Evolutionary conservation across 2,329 filamentous ascomycete genomes (phyloP).

Genomic region (Calonectria crousiana): DNA sequence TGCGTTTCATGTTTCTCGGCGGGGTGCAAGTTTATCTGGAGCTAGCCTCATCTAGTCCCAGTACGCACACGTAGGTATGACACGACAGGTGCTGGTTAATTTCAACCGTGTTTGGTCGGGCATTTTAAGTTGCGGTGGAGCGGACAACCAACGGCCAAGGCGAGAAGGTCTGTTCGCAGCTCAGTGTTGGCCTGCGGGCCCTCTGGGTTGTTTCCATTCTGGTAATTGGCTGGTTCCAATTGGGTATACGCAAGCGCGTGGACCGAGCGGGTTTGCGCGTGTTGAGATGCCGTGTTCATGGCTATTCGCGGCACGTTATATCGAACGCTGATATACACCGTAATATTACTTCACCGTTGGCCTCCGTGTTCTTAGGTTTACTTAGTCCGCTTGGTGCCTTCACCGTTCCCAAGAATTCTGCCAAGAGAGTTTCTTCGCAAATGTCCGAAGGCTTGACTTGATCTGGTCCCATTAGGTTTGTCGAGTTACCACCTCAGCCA

Average conservation of each 20-base stretch:
- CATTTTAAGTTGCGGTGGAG: background rate
- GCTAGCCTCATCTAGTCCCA: background rate
- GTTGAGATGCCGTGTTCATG: background rate
- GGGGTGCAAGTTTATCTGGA: background rate
- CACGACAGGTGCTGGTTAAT: background rate
- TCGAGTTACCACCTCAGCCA: background rate
- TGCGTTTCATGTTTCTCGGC: background rate
- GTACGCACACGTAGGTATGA: background rate
- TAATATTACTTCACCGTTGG: background rate
- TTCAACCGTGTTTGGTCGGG: background rate
- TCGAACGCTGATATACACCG: background rate
- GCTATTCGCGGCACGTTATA: background rate
- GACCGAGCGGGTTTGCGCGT: background rate
- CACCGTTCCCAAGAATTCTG: background rate
- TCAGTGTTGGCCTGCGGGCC: background rate
- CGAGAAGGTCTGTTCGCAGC: slow-evolving; percentile 1
- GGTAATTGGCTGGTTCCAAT: background rate
- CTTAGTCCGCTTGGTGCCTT: background rate
- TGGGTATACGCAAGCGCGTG: background rate
- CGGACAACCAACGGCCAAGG: background rate
- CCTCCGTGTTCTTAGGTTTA: background rate
- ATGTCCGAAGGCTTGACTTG: background rate
- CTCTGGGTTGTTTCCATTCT: background rate
- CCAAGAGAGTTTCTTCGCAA: background rate
- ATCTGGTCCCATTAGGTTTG: background rate